phyloP scores from a whole-genome alignment of 2,329 filamentous ascomycete species.

The Aspergillus carbonarius region DNA sequence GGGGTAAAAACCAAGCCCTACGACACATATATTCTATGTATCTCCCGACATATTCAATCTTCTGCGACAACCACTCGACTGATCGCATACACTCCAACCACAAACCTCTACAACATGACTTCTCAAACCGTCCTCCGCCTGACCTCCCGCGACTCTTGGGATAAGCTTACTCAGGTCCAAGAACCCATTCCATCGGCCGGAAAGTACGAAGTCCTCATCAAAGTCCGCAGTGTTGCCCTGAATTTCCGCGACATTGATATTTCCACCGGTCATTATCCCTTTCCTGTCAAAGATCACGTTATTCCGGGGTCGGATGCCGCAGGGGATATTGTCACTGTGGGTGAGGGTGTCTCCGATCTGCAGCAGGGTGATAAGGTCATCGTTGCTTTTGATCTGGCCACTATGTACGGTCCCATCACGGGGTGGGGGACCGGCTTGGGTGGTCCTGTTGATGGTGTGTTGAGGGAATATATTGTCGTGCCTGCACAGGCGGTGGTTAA shows the following conservation, averaged over 20 bases:
- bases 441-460: slow-evolving; percentile 34
- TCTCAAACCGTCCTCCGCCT: slow-evolving; percentile 16
- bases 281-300: slow-evolving; percentile 47
- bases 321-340: slow-evolving; percentile 46
- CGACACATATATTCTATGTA: too few relatives aligned
- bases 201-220: slow-evolving; percentile 67
- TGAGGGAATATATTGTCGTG: slow-evolving; percentile 40
- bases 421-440: slow-evolving; percentile 23
- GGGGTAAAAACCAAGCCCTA: too few relatives aligned
- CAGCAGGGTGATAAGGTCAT: slow-evolving; percentile 53
- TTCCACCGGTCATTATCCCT: slow-evolving; percentile 49
- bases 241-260: slow-evolving; percentile 45
- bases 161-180: slow-evolving; percentile 8
- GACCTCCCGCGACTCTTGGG: slow-evolving; percentile 9
- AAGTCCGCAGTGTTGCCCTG: slow-evolving; percentile 45
- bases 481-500: slow-evolving; percentile 35
- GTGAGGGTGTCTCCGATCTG: slow-evolving; percentile 53
- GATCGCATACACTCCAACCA: too few relatives aligned
- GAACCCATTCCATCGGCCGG: slow-evolving; percentile 54
- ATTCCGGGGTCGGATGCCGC: slow-evolving; percentile 44
- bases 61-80: too few relatives aligned
- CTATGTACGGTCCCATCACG: slow-evolving; percentile 10
- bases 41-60: too few relatives aligned
- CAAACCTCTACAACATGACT: neutral
- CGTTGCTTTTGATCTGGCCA: slow-evolving; percentile 11